phyloP scores from a whole-genome alignment of 108 stramenopile genomes.

The Nitzschia sp. region DNA sequence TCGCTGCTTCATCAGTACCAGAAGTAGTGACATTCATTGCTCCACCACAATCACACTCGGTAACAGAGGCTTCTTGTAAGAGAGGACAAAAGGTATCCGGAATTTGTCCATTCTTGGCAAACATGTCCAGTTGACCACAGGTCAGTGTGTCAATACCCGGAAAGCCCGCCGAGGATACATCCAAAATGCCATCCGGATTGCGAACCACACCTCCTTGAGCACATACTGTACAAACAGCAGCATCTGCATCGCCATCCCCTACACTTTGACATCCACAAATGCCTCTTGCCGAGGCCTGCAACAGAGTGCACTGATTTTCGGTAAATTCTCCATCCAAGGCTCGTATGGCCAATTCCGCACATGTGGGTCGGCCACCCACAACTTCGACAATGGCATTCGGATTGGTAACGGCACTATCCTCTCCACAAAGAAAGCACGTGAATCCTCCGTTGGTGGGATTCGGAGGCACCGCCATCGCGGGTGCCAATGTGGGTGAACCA shows the following conservation, averaged over 20 bases:
- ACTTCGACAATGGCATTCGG: background rate
- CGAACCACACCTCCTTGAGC: background rate
- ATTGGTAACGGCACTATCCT: background rate
- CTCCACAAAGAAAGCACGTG: background rate
- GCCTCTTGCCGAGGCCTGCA: background rate
- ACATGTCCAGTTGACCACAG: background rate
- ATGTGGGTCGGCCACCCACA: background rate
- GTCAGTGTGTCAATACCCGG: background rate
- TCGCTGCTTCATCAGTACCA: too few species aligned
- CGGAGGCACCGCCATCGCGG: background rate
- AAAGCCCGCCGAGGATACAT: background rate
- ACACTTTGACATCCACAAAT: conserved; percentile 4
- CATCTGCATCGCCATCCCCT: background rate
- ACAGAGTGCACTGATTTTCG: background rate
- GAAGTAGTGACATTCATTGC: too few species aligned
- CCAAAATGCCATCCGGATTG: background rate
- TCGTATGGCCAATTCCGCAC: background rate
- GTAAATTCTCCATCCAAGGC: background rate
- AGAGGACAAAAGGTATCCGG: background rate
- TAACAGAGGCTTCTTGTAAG: background rate
- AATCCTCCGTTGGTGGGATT: background rate
- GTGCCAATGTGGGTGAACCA: background rate
- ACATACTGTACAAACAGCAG: background rate
- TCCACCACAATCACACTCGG: background rate
- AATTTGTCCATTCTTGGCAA: background rate